Percentiles rank a stretch among this genome's conserved stretches.
These are phyloP conservation scores for Vicia sativa DNA, from an alignment of 306 rosid species.

Conservation along the genomic window DNA sequence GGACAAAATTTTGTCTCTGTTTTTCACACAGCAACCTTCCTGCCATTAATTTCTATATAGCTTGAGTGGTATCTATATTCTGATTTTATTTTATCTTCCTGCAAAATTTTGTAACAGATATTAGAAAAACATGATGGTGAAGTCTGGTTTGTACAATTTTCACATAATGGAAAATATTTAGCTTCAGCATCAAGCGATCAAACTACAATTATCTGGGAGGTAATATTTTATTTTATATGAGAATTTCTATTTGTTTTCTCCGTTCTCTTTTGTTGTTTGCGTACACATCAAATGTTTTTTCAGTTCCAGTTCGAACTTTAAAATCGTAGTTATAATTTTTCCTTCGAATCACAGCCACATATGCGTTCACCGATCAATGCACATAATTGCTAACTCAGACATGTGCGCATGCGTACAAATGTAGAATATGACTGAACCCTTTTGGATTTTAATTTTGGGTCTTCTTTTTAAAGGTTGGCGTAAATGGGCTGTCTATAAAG, in stretches of 20 bases:
- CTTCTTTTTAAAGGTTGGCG: conserved; percentile 60
- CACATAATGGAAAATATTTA: conserved; percentile 83
- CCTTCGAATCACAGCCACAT: conserved; percentile 18
- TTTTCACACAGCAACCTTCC: conserved; percentile 11
- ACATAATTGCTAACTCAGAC: conserved; percentile 21
- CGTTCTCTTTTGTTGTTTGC: neutral
- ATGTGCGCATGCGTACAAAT: neutral
- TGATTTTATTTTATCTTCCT: conserved; percentile 36
- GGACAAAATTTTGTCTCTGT: conserved; percentile 11
- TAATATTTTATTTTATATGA: conserved; percentile 42
- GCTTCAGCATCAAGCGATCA: conserved; percentile 92
- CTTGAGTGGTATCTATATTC: conserved; percentile 26
- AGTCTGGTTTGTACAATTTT: conserved; percentile 94
- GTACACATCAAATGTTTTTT: conserved; percentile 18
- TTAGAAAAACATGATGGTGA: conserved; percentile 82
- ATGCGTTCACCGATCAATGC: conserved; percentile 15
- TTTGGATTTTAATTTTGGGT: conserved; percentile 14
- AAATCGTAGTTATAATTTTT: conserved; percentile 7
- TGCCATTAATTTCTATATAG: conserved; percentile 27
- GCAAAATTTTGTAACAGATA: conserved; percentile 50
- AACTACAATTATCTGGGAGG: conserved; percentile 97
- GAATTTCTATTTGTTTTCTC: conserved; percentile 19
- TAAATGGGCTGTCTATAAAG: conserved; percentile 58
- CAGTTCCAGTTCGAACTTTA: conserved; percentile 20
- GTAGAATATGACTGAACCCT: conserved; percentile 3